Base-by-base conservation (phyloP, 331 rosid species). In the Saraca asoca region DNA sequence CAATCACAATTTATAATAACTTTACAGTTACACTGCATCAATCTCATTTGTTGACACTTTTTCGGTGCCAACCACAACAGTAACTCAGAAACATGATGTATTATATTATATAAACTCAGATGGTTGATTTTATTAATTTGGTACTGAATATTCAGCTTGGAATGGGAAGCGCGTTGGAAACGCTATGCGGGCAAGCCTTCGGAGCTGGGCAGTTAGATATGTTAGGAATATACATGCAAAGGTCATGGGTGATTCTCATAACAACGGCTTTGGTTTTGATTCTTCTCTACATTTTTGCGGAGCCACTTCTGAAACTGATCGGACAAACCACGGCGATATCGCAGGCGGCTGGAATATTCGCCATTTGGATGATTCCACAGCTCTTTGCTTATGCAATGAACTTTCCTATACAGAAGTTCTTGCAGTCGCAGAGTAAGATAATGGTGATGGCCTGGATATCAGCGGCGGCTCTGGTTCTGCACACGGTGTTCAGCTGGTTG, bases 111-210 rank as follows among this genome's bases (percentile, higher is more conserved):
- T 43, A 43, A 43, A 0, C 0, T 43, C 11, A 9, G 11, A 1
- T 49, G 54, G 3, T 38, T 41, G 14, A 39, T 2, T 16, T 14
- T 57, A n/a, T n/a, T n/a, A 6, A 5, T 51, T 2, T 5, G 6
- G 37, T 33, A 44, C 19, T 50, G 10, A 38, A 48, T 16, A 38
- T 14, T 12, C 70, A 87, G 97, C 74, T 88, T 0, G 97, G 97
- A 7, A 88, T 88, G 97, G 95, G 91, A 12, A 91, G 95, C 24
- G 97, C 95, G 2, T 69, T 90, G 4, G 97, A 90, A 44, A 90
- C 97, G 0, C 75, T 90, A 0, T 90, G 97, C 68, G 95, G 97
- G 19, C 97, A 90, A 78, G 95, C 97, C 1, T 72, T 68, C 0
- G 97, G 97, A 20, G 93, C 91, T 0, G 95, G 97, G 17, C 84